phyloP scores from a whole-genome alignment of 2,329 filamentous ascomycete species.

The Epichloe sylvatica region DNA sequence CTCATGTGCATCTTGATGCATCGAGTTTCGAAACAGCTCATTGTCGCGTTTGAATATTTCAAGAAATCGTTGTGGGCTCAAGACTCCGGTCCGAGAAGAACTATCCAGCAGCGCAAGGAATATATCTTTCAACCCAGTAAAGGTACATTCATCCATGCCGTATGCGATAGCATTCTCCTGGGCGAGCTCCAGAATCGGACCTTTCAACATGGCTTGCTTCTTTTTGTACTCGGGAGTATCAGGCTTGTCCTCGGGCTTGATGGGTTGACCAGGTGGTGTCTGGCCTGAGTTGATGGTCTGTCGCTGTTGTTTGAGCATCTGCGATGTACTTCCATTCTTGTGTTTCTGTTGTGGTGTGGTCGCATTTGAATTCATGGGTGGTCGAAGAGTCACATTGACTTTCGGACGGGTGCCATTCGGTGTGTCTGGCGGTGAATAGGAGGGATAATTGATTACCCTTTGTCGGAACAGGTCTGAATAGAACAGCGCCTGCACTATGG shows the following conservation, averaged over 20 bases:
- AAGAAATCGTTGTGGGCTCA: slow-evolving; percentile 83
- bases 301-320: slow-evolving; percentile 39
- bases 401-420: slow-evolving; percentile 44
- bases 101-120: slow-evolving; percentile 81
- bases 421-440: slow-evolving; percentile 53
- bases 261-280: slow-evolving; percentile 39
- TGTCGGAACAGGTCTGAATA: slow-evolving; percentile 91
- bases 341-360: slow-evolving; percentile 28
- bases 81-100: slow-evolving; percentile 68
- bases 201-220: slow-evolving; percentile 78
- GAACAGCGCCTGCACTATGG: slow-evolving; percentile 92
- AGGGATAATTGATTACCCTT: slow-evolving; percentile 82
- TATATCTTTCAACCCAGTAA: slow-evolving; percentile 89
- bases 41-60: slow-evolving; percentile 90
- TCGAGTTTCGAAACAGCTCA: slow-evolving; percentile 91
- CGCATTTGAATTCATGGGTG: slow-evolving; percentile 36
- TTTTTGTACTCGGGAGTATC: slow-evolving; percentile 97
- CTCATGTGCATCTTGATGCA: slow-evolving; percentile 98
- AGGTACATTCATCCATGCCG: slow-evolving; percentile 88
- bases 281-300: slow-evolving; percentile 40
- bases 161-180: slow-evolving; percentile 69
- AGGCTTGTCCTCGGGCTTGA: slow-evolving; percentile 75
- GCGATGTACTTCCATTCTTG: slow-evolving; percentile 40
- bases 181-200: slow-evolving; percentile 73
- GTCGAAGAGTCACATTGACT: slow-evolving; percentile 48